phyloP scores from a whole-genome alignment of 1,139 yeast genomes.

The Lodderomyces parapsilosis region DNA sequence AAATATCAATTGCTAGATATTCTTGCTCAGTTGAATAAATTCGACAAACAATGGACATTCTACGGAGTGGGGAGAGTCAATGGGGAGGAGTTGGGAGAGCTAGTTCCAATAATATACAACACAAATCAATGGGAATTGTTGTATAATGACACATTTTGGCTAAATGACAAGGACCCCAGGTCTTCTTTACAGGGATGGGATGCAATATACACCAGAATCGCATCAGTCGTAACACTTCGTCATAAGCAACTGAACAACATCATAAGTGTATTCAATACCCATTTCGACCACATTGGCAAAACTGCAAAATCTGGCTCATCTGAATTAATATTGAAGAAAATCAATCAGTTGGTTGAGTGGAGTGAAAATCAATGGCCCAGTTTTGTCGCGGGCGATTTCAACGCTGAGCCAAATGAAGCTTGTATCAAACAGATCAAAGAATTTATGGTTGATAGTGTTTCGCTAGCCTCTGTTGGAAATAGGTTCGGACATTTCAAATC shows the following conservation, averaged over 20 bases:
- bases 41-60: constrained; percentile 26
- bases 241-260: constrained; percentile 25
- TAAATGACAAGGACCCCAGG: constrained; percentile 28
- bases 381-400: constrained; percentile 51
- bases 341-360: constrained; percentile 17
- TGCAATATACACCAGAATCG: constrained; percentile 49
- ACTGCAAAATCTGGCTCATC: constrained; percentile 49
- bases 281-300: constrained; percentile 55
- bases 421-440: constrained; percentile 34
- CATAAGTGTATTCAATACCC: constrained; percentile 53
- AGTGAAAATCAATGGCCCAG: constrained; percentile 38
- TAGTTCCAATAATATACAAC: constrained; percentile 33
- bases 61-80: constrained; percentile 37
- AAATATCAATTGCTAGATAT: constrained; percentile 34
- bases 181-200: constrained; percentile 51
- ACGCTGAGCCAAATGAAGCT: constrained; percentile 51
- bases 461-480: constrained; percentile 22
- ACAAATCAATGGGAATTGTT: constrained; percentile 32
- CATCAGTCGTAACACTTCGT: constrained; percentile 43
- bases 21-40: constrained; percentile 27
- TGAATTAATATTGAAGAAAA: constrained; percentile 40
- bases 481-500: constrained; percentile 44
- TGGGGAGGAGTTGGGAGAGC: constrained; percentile 33
- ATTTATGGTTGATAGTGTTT: constrained; percentile 30
- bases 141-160: constrained; percentile 34